These are phyloP conservation scores for Clarireedia hainanense DNA, from an alignment of 2,329 filamentous ascomycete species.

Conservation along the genomic window DNA sequence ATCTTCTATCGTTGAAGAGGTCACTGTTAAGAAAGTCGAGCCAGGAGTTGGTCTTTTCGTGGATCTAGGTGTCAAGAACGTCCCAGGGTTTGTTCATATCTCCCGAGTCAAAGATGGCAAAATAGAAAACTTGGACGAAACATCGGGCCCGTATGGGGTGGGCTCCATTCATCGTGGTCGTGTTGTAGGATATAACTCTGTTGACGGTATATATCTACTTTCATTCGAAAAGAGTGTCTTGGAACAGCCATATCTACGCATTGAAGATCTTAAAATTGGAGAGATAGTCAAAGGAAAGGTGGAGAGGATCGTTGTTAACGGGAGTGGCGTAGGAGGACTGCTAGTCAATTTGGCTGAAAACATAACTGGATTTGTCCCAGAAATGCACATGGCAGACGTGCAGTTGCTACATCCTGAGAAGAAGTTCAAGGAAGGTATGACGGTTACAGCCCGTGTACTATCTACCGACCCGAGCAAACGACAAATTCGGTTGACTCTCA, in stretches of 20 bases:
- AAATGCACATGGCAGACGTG: constrained; percentile 82
- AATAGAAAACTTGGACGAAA: constrained; percentile 71
- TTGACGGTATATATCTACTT: constrained; percentile 79
- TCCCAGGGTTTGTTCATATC: constrained; percentile 89
- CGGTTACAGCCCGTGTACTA: constrained; percentile 78
- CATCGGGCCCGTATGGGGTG: constrained; percentile 68
- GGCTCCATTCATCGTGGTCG: constrained; percentile 74
- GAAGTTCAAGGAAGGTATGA: constrained; percentile 83
- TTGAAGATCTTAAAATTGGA: constrained; percentile 82
- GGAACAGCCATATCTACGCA: constrained; percentile 80
- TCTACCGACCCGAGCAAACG: constrained; percentile 69
- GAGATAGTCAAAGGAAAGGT: constrained; percentile 74
- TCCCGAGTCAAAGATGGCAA: constrained; percentile 87
- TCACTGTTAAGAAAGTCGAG: constrained; percentile 73
- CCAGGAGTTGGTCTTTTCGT: constrained; percentile 75
- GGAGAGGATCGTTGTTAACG: constrained; percentile 74
- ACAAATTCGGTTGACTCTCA: constrained; percentile 79
- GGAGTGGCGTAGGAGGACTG: constrained; percentile 70
- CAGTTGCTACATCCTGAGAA: constrained; percentile 87
- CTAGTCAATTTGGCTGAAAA: constrained; percentile 79
- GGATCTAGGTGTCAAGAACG: constrained; percentile 56
- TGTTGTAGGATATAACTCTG: constrained; percentile 75
- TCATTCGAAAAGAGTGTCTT: constrained; percentile 78
- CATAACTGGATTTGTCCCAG: constrained; percentile 80
- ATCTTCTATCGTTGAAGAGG: constrained; percentile 69